Percentiles rank a stretch among this genome's conserved stretches.
Conservation (phyloP, 148 eudicot genomes). For the Rhododendron mucronatum region DNA sequence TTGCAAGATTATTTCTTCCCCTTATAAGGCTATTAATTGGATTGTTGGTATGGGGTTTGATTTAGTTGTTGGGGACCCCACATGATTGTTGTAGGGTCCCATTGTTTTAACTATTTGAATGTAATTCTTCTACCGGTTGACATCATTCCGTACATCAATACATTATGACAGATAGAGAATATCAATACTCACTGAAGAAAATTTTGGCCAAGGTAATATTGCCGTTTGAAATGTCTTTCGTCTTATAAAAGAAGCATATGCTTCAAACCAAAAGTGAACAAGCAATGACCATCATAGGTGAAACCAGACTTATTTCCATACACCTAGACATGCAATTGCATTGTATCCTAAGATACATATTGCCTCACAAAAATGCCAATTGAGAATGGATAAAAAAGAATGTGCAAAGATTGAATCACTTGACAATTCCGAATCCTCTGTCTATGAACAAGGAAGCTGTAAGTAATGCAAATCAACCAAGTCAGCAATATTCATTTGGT, state of each 20-base stretch:
- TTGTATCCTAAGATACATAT: background rate
- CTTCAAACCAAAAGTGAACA: background rate
- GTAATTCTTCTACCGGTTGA: background rate
- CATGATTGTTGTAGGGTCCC: background rate
- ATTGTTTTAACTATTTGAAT: no score
- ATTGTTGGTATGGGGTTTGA: background rate
- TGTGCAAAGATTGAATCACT: no score
- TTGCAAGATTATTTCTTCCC: background rate
- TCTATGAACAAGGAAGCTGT: no score
- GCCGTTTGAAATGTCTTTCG: background rate
- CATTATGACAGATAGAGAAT: background rate
- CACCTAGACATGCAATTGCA: background rate
- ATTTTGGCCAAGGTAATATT: background rate
- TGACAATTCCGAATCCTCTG: no score
- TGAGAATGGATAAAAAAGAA: no score
- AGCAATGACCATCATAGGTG: background rate
- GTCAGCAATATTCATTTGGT: background rate
- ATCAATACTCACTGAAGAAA: background rate
- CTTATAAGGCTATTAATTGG: background rate
- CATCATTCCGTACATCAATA: background rate
- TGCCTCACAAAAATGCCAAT: background rate
- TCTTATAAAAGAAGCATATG: background rate
- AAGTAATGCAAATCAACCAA: no score
- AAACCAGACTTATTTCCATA: background rate
- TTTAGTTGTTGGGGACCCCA: background rate